phyloP scores from a whole-genome alignment of 108 stramenopile species.

The Pseudonitzschia multistriata region DNA sequence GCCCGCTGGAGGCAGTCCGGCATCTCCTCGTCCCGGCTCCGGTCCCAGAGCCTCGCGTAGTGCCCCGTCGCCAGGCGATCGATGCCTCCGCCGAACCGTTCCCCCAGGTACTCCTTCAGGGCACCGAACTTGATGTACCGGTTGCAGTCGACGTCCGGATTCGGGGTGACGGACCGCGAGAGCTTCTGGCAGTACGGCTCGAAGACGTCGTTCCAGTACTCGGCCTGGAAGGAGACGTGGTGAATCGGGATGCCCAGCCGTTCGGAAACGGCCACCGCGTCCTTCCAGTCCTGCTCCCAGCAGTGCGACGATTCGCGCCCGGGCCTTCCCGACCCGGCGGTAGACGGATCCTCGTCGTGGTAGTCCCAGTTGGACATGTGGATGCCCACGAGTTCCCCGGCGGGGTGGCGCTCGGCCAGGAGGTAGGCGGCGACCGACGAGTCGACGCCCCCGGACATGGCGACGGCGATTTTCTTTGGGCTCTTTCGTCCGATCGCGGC shows the following conservation, averaged over 20 bases:
- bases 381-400: constrained; percentile 45
- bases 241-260: constrained; percentile 75
- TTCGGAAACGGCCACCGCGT: constrained; percentile 74
- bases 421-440: constrained; percentile 89
- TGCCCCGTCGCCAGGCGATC: constrained; percentile 90
- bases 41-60: constrained; percentile 81
- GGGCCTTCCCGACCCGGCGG: no score
- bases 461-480: constrained; percentile 69
- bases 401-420: constrained; percentile 31
- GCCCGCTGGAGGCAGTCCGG: constrained; percentile 21
- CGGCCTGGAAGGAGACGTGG: constrained; percentile 72
- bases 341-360: constrained; percentile 42
- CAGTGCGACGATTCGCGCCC: no score
- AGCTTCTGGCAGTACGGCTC: constrained; percentile 81
- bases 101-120: constrained; percentile 65
- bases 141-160: constrained; percentile 94
- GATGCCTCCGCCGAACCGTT: constrained; percentile 31
- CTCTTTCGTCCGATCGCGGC: not conserved
- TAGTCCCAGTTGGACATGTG: constrained; percentile 92
- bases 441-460: constrained; percentile 97
- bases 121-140: constrained; percentile 90
- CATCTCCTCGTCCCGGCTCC: constrained; percentile 1
- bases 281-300: constrained; percentile 80
- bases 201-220: constrained; percentile 93
- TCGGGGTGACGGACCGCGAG: constrained; percentile 60